These are phyloP conservation scores for Clarireedia paspali DNA, from an alignment of 2,329 filamentous ascomycete genomes.

Conservation along the genomic window DNA sequence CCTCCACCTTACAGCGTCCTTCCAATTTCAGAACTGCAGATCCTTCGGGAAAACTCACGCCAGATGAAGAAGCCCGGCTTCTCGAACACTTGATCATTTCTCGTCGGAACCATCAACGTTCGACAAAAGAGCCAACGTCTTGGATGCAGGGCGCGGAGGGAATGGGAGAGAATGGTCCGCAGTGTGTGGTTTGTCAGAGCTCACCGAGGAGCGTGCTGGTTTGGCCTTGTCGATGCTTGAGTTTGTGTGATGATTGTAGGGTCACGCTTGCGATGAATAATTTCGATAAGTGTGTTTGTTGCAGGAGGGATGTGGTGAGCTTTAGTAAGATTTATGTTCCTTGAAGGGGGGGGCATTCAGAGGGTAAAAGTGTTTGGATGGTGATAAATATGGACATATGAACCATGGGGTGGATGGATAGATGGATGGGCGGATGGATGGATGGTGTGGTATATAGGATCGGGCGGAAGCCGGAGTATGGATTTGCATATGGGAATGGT, in stretches of 20 bases:
- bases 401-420: neutral
- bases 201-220: slow-evolving; percentile 82
- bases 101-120: slow-evolving; percentile 17
- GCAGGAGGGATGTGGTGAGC: slow-evolving; percentile 76
- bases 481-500: no score
- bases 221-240: slow-evolving; percentile 93
- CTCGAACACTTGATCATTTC: slow-evolving; percentile 52
- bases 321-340: slow-evolving; percentile 92
- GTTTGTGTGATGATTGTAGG: slow-evolving; percentile 89
- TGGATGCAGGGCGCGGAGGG: slow-evolving; percentile 69
- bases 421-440: neutral
- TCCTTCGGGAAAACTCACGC: slow-evolving; percentile 37
- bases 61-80: slow-evolving; percentile 52
- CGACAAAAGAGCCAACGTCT: slow-evolving; percentile 28
- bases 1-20: slow-evolving; percentile 36
- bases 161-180: slow-evolving; percentile 66
- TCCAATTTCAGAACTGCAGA: slow-evolving; percentile 24
- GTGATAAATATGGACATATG: neutral
- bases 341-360: neutral
- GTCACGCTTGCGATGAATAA: slow-evolving; percentile 95
- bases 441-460: neutral
- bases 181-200: slow-evolving; percentile 89
- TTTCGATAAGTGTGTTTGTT: slow-evolving; percentile 93
- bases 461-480: neutral
- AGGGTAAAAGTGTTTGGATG: neutral